Evolutionary conservation across 2,329 filamentous ascomycete genomes (phyloP).

Genomic region (Venturia asperata): DNA sequence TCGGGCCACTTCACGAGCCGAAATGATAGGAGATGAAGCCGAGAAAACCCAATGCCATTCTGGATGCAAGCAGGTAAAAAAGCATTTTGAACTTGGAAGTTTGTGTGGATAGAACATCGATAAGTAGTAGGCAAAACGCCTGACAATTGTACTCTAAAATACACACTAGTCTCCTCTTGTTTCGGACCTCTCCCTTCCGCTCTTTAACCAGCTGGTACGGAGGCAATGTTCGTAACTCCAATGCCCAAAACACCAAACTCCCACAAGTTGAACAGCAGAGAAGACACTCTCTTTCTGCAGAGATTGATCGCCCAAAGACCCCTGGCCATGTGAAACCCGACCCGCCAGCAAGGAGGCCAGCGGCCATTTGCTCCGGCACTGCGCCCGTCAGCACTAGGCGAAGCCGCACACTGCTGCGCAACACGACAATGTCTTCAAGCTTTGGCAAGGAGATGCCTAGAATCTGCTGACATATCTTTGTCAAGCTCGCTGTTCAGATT

Average conservation of each 20-base stretch:
- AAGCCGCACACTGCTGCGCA: conserved; percentile 18
- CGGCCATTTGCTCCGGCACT: not conserved
- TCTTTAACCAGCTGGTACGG: too few relatives aligned
- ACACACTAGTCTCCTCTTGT: too few relatives aligned
- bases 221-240: conserved; percentile 6
- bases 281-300: not conserved
- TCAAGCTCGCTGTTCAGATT: conserved; percentile 1
- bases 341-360: not conserved
- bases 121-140: too few relatives aligned
- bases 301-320: not conserved
- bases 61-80: too few relatives aligned
- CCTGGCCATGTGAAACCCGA: not conserved
- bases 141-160: too few relatives aligned
- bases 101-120: too few relatives aligned
- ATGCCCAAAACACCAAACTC: conserved; percentile 14
- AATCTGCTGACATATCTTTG: not conserved
- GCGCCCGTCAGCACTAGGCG: conserved; percentile 13
- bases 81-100: too few relatives aligned
- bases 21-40: too few relatives aligned
- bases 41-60: too few relatives aligned
- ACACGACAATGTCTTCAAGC: not conserved
- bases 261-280: not conserved
- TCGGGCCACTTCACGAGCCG: too few relatives aligned
- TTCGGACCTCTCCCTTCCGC: too few relatives aligned
- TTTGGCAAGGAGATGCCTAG: not conserved